Evolutionary conservation across 805 yeast genomes (phyloP), one percentile per base, ranked within the genome.

Genomic region (Sugiyamaella americana): DNA sequence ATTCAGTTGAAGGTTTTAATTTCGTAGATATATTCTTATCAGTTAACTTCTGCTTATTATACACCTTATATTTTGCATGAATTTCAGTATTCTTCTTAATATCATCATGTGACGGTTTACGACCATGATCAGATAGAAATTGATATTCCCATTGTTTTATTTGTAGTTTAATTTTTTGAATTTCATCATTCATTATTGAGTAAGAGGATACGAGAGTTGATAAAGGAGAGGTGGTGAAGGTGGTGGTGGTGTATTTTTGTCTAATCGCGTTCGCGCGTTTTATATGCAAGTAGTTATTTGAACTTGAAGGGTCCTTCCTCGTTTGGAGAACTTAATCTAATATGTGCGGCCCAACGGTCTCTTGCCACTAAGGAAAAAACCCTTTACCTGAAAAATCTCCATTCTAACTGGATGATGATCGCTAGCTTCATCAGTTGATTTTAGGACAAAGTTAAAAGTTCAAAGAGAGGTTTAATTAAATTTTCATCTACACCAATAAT

Each of bases 101-200:
- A 54, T 78, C 84, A 10, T 65, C 65, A 23, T 67, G 69, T 0
- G 65, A 56, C 0, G 85, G 84, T 16, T 62, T 61, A n/a, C 76
- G 60, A 2, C 74, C 72, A 37, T 68, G 51, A 18, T 58, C 50
- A 13, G 56, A 52, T 16, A 60, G 55, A 53, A 76, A 80, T 2
- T 55, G 52, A 38, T 72, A 69, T 51, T 80, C 84, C 84, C 84
- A 80, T 6, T 59, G 58, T 53, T 80, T 80, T 45, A 79, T 65
- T 47, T 71, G 72, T 5, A 62, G 51, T 51, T 73, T 74, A 29
- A 77, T 55, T 41, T 50, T 19, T 11, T 22, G 18, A 19, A 42
- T 23, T 35, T 41, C 37, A n/a, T n/a, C n/a, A n/a, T n/a, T n/a
- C n/a, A n/a, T n/a, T n/a, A n/a, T n/a, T n/a, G n/a, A n/a, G n/a